Percentiles rank a stretch among this genome's conserved stretches.
Evolutionary conservation across 345 rosid genomes (phyloP).

Genomic region (Lepidium aucheri): DNA sequence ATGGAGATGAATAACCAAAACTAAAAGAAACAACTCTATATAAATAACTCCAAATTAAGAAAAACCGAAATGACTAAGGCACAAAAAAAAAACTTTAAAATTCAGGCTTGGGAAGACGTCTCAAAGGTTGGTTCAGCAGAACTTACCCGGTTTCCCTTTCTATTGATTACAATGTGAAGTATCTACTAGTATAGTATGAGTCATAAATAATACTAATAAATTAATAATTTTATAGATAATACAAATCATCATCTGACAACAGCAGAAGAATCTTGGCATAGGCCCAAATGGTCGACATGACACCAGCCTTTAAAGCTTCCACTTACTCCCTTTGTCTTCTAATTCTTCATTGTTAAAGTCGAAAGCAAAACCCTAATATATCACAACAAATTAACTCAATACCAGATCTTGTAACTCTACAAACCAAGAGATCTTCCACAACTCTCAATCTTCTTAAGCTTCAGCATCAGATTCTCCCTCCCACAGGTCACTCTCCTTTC

Average conservation of each 20-base stretch:
- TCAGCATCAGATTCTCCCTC: slow-evolving; percentile 5
- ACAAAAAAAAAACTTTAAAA: too few species aligned
- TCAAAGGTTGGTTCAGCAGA: too few species aligned
- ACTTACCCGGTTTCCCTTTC: neutral
- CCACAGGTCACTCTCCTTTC: slow-evolving; percentile 6
- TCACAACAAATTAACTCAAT: neutral
- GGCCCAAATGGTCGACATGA: slow-evolving; percentile 24
- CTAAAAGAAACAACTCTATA: too few species aligned
- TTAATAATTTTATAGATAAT: neutral
- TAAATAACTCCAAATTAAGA: too few species aligned
- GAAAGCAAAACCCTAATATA: slow-evolving; percentile 23
- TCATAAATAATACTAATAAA: neutral
- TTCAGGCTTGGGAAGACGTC: too few species aligned
- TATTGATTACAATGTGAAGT: too few species aligned
- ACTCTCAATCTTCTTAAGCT: neutral
- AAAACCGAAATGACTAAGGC: too few species aligned
- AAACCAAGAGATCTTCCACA: neutral
- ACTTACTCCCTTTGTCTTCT: slow-evolving; percentile 16
- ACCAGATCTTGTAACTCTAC: slow-evolving; percentile 16
- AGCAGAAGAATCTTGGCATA: slow-evolving; percentile 15
- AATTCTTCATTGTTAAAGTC: slow-evolving; percentile 20
- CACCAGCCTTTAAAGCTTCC: slow-evolving; percentile 16
- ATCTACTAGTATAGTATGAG: too few species aligned
- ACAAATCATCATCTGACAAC: slow-evolving; percentile 15
- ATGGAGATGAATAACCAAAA: too few species aligned